Base-by-base conservation (phyloP, 1,284 basidiomycete species). In the Ustanciosporium gigantosporum region DNA sequence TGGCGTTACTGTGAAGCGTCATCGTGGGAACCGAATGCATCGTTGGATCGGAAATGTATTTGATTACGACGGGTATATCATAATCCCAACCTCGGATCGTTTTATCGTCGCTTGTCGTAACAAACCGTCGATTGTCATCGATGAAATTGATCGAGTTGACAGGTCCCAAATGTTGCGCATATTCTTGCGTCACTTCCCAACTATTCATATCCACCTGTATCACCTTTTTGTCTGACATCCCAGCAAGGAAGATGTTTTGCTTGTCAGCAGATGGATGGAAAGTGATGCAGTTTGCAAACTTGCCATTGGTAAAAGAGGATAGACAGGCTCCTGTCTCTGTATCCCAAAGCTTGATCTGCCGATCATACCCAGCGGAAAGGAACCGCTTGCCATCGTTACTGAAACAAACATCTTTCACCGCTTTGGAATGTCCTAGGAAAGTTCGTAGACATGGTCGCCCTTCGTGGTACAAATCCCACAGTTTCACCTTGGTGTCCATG, bases 11-110 rank as follows among this genome's bases (percentile, higher is more conserved):
- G 79, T 96, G 91, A 24, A 93, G 80, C 8, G 91, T 90, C 29
- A 97, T 93, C 15, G 94, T 89, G 11, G 95, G 95, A 93, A 99
- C 97, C 25, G 91, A 95, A 80, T 99, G 93, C 95, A 99, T 98
- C 76, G 91, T 88, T 8, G 95, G 95, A 79, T 99, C 95, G 24
- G 95, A 93, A 57, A 98, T 96, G 79, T 97, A 95, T 80, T 99
- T 98, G 84, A 98, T 97, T 50, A 96, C 92, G 21, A 98, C 93
- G 4, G 93, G 93, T 62, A 96, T 96, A 80, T 97, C 92, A 44
- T 60, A 79, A 55, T 80, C 79, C 95, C 95, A 99, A 16, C 91
- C 94, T 41, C 95, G 88, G 74, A 99, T 95, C 5, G 92, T 96
- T 82, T 98, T 98, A 82, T 99, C 95, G 79, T 99, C 95, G 14